A percentile compares a stretch with the other conserved stretches of the same genome.
phyloP scores from a whole-genome alignment of 192 early-diverging fungal species.

The Dissophora ornata region DNA sequence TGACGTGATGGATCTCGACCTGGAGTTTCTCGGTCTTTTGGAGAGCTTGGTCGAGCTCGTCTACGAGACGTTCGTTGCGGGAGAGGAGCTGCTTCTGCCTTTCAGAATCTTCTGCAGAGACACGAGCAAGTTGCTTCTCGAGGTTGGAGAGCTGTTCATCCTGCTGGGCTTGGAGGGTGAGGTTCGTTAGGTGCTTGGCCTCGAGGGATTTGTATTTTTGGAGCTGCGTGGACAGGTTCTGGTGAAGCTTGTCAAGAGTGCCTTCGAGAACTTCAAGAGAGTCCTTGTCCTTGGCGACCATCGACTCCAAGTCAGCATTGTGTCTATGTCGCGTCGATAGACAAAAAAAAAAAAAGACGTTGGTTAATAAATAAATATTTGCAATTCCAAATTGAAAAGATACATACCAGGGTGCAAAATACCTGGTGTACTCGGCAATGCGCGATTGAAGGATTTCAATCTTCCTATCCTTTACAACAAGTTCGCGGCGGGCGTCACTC shows the following conservation, averaged over 20 bases:
- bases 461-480: slow-evolving; percentile 18
- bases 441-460: slow-evolving; percentile 17
- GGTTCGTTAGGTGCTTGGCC: slow-evolving; percentile 7
- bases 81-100: slow-evolving; percentile 2
- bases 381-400: background rate
- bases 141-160: slow-evolving; percentile 22
- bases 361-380: no score
- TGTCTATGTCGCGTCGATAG: slow-evolving; percentile 15
- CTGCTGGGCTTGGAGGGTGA: slow-evolving; percentile 10
- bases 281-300: slow-evolving; percentile 6
- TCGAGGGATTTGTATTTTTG: slow-evolving; percentile 31
- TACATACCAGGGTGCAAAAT: background rate
- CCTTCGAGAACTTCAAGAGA: background rate
- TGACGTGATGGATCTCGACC: slow-evolving; percentile 21
- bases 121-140: slow-evolving; percentile 9
- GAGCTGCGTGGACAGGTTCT: slow-evolving; percentile 10
- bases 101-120: slow-evolving; percentile 5
- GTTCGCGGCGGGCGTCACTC: slow-evolving; percentile 10
- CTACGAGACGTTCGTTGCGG: slow-evolving; percentile 12
- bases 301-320: slow-evolving; percentile 9
- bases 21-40: slow-evolving; percentile 12
- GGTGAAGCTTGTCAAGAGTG: slow-evolving; percentile 10
- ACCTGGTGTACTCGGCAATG: slow-evolving; percentile 22
- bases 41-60: slow-evolving; percentile 6
- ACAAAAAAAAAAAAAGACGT: no score